Evolutionary conservation across 1,139 yeast species (phyloP), one percentile per base, ranked within the genome.

Genomic region (Debaryomyces udenii): DNA sequence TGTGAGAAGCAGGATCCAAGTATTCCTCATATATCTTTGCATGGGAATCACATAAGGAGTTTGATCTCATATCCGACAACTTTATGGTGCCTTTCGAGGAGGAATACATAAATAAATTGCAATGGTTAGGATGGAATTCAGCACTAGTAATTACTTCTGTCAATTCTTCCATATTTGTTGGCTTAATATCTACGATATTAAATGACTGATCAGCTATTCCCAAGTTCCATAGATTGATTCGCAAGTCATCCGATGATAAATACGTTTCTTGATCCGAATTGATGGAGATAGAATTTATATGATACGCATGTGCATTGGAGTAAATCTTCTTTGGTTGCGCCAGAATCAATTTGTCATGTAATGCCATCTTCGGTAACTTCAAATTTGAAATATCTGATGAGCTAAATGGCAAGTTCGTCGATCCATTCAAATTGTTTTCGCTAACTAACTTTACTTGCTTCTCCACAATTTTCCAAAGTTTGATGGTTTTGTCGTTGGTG

Each of bases 111-210:
- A 94, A 93, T 57, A 87, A 73, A 64, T 93, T 93, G 72, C 99
- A 94, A 61, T 86, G 85, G 40, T 72, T 70, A 11, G 99, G 99
- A 64, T 94, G 99, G 70, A 94, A 93, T 63, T 91, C 96, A 3
- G 98, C 96, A 56, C 94, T 81, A n/a, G 99, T 94, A 52, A 94
- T 93, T 40, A 94, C 99, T 65, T 94, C 99, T 10, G 99, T 93
- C 57, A 94, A 78, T 66, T 94, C 99, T 69, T 94, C 99, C 99
- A 94, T 94, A 65, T 91, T 90, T 14, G 93, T 88, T 5, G 99
- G 99, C 65, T 94, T 91, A 57, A 94, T 94, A 66, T 94, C 99
- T 46, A 94, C 99, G 54, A 94, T 91, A 64, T 87, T 94, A 68
- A 94, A 94, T 54, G 94, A 83, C 68, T 93, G 97, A 64, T 93